phyloP scores from a whole-genome alignment of 2,329 filamentous ascomycete species.

The Colletotrichum sp. region DNA sequence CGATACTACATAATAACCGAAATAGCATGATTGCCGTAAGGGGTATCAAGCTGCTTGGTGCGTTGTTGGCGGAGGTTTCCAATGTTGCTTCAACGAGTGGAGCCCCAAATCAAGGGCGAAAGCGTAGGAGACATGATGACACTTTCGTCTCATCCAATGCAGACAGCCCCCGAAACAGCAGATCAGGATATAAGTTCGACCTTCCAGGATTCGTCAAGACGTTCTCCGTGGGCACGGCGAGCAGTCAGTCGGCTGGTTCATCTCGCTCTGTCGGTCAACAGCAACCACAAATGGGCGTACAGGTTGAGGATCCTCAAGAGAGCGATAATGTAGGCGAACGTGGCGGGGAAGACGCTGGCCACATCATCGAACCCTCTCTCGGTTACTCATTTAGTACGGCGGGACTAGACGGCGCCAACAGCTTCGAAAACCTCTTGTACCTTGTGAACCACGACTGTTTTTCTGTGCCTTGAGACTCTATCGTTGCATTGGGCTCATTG shows the following conservation, averaged over 20 bases:
- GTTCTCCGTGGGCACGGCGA: not conserved
- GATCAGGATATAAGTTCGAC: not conserved
- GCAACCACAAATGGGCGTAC: not conserved
- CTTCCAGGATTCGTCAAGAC: not conserved
- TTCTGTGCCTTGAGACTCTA: not conserved
- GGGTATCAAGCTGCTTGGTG: not conserved
- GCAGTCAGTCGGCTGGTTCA: not conserved
- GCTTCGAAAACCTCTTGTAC: not conserved
- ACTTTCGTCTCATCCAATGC: not conserved
- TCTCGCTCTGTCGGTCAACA: not conserved
- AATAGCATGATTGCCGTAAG: not conserved
- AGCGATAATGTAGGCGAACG: fast-evolving
- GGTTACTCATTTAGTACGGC: not conserved
- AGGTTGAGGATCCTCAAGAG: not conserved
- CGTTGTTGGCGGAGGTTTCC: not conserved
- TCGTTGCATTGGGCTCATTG: not conserved
- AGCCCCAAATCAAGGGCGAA: not conserved
- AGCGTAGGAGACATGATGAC: not conserved
- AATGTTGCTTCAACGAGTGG: not conserved
- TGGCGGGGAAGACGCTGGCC: not conserved
- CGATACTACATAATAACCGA: not conserved
- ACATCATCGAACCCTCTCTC: not conserved
- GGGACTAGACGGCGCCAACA: not conserved
- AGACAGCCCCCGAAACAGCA: not conserved
- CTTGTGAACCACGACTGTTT: not conserved